Base-by-base conservation (phyloP, 768 basidiomycete species). In the Xerocomus potaroensis region DNA sequence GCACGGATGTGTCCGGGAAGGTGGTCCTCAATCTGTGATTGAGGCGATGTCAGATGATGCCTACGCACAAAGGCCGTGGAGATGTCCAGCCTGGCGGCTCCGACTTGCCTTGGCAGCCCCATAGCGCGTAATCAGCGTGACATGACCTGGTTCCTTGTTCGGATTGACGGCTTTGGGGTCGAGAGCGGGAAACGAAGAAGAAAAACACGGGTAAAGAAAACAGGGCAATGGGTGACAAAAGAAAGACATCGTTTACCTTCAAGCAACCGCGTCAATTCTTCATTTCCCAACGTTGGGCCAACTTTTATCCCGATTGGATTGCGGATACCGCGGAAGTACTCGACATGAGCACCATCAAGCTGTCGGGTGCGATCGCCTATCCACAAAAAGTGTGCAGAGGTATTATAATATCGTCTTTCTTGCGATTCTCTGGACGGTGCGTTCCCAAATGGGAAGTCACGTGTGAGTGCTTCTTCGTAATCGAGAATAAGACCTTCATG, bases 291-390 rank as follows among this genome's bases (percentile, higher is more conserved):
- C 33, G 80, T 82, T 21, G 96, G 94, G 3, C 96, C 96, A 6
- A 95, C 90, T 64, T 99, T 99, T 71, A 97, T 80, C 2, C 96
- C 96, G 49, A 96, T 90, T 2, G 92, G 92, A 62, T 96, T 95
- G 40, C 90, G 74, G 43, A 96, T 86, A 7, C 92, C 91, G 46
- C 89, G 74, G 69, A 94, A 94, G 66, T 93, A 93, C 70, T 98
- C 95, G 26, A 97, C 84, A 63, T 99, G 96, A 4, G 93, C 96
- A 7, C 93, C 92, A 37, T 81, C 79, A 0, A 98, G 72, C 66
- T 95, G 91, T 32, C 95, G 73, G 5, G 95, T 99, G 42, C 95
- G 81, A 68, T 99, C 96, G 0, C 95, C 95, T 44, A 99, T 90
- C 95, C 95, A 99, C 41, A 97, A 67, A 69, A 96, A 95, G 64